phyloP scores from a whole-genome alignment of 441 rosid species.

The Pelargonium fulgidum region DNA sequence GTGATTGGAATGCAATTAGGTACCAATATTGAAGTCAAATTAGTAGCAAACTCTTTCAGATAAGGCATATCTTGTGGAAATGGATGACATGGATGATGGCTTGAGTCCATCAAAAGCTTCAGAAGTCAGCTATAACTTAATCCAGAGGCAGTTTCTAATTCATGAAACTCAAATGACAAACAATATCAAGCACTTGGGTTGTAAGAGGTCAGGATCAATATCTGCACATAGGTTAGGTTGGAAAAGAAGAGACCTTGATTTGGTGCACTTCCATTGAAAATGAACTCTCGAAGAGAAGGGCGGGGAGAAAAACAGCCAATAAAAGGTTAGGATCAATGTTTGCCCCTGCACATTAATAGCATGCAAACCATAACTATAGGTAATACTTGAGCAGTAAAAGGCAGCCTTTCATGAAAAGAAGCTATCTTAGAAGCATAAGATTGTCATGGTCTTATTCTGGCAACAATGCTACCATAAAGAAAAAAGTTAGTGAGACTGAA shows the following conservation, averaged over 20 bases:
- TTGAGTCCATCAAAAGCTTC: not conserved
- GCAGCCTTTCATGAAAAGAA: slow-evolving; percentile 7
- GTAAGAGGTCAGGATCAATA: not conserved
- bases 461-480: not conserved
- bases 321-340: slow-evolving; percentile 67
- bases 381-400: slow-evolving; percentile 6
- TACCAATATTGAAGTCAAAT: not conserved
- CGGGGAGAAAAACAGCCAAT: slow-evolving; percentile 88
- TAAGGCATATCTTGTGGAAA: not conserved
- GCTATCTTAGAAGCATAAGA: slow-evolving; percentile 1
- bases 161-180: not conserved
- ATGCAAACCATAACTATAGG: slow-evolving; percentile 10
- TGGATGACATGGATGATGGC: not conserved
- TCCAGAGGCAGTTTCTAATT: not conserved
- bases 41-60: not conserved
- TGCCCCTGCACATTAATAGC: slow-evolving; percentile 54
- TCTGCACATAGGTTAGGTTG: not conserved
- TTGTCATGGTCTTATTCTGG: not conserved
- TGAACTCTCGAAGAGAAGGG: slow-evolving; percentile 93
- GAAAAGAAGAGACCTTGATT: slow-evolving; percentile 57
- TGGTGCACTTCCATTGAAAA: slow-evolving; percentile 91
- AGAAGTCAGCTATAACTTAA: not conserved
- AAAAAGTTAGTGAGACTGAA: slow-evolving; percentile 19
- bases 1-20: slow-evolving; percentile 1
- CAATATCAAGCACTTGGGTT: not conserved